phyloP scores from a whole-genome alignment of 305 asterid species.

The Solanum hybrid region DNA sequence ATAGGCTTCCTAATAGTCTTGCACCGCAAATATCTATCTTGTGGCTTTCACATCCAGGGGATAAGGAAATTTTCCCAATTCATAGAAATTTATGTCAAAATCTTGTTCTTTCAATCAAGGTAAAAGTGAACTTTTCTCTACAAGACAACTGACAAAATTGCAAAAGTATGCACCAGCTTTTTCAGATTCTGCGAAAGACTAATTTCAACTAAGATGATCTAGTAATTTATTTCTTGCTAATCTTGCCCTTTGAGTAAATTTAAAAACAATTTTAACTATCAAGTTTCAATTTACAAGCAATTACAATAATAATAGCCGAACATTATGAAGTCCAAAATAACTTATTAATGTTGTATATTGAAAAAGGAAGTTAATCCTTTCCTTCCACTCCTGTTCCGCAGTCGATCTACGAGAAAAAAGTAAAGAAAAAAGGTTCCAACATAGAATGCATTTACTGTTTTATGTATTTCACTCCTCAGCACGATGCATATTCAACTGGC shows the following conservation, averaged over 20 bases:
- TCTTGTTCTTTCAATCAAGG: neutral
- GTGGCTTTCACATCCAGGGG: neutral
- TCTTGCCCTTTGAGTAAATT: neutral
- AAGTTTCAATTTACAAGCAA: neutral
- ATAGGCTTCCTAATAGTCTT: neutral
- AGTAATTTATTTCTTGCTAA: neutral
- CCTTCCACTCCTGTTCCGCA: neutral
- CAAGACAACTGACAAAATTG: neutral
- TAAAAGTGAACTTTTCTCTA: neutral
- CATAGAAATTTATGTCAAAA: neutral
- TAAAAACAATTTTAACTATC: neutral
- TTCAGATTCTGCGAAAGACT: neutral
- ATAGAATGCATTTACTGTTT: neutral
- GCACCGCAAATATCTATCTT: neutral
- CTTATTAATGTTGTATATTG: neutral
- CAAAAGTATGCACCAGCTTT: neutral
- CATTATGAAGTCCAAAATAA: neutral
- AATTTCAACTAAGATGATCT: neutral
- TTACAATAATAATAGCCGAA: neutral
- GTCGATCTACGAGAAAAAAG: neutral
- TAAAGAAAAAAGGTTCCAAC: neutral
- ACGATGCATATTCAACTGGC: neutral
- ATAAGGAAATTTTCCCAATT: neutral
- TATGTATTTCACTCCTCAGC: neutral
- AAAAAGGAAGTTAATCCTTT: neutral